Base-by-base conservation (phyloP, 1,284 basidiomycete genomes). In the Vanrija pseudolonga region DNA sequence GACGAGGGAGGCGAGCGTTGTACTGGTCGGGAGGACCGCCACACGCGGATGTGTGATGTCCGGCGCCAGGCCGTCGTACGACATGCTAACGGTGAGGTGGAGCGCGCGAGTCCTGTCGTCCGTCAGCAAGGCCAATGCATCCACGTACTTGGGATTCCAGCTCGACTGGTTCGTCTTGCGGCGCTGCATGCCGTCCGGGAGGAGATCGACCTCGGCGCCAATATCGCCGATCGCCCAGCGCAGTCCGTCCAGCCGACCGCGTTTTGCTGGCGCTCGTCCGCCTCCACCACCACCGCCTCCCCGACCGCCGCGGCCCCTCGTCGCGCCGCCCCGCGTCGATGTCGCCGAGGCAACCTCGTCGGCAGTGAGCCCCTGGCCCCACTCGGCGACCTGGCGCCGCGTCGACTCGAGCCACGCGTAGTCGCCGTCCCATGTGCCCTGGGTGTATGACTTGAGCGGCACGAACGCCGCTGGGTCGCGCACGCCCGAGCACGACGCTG, bases 361-460 rank as follows among this genome's bases (percentile, higher is more conserved):
- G 46, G n/a, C 32, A 11, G 79, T 80, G 50, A 91, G 86, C 61
- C 87, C 85, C 60, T 77, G 78, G 0, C 90, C 89, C 84, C 85
- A 89, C 19, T 82, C 82, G 19, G 80, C 79, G 9, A 86, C 83
- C 61, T 82, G 84, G 60, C 90, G 76, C 26, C 87, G 84, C 45
- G 89, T 75, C 17, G 89, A 86, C 73, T 93, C 91, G 55, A 94
- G 78, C 69, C 85, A 92, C 18, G 81, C 80, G 71, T 90, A 93
- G 73, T 94, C 90, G 63, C 85, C 82, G 83, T 90, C 87, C 83
- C 93, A 84, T 19, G 82, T 80, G 12, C 88, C 87, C 80, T 88
- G 90, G 3, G 83, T 81, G 66, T 90, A 93, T 59, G 83, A 68
- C 57, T 88, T 89, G 82, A 91, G 85, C 4, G 86, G 83, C 15